Conservation (phyloP, 1,284 basidiomycete genomes). For the Naganishia sp. region DNA sequence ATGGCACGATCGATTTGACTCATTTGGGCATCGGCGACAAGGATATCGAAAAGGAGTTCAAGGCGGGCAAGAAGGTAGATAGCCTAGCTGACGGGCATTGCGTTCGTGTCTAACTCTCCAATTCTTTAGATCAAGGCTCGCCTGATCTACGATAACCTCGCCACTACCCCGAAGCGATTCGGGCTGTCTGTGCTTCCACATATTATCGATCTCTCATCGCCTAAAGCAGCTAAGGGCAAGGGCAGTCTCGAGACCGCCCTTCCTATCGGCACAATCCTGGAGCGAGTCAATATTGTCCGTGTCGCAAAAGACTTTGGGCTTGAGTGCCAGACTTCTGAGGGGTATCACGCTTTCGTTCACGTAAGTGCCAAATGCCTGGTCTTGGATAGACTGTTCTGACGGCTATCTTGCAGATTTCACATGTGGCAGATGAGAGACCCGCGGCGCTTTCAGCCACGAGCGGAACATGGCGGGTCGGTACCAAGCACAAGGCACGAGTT, state of each 20-base stretch:
- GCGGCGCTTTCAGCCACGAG: constrained; percentile 68
- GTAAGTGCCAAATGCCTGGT: constrained; percentile 57
- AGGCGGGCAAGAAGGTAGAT: constrained; percentile 72
- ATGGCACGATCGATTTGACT: constrained; percentile 82
- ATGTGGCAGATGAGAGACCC: constrained; percentile 87
- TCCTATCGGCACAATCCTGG: constrained; percentile 71
- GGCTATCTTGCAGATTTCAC: constrained; percentile 71
- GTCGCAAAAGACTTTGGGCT: constrained; percentile 82
- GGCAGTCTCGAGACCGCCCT: constrained; percentile 62
- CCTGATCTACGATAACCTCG: constrained; percentile 79
- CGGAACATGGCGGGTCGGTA: constrained; percentile 76
- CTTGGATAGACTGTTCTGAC: constrained; percentile 8
- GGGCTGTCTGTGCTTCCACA: constrained; percentile 76
- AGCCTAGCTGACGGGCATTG: no score
- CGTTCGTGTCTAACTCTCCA: background rate
- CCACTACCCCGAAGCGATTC: constrained; percentile 71
- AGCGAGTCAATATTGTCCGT: constrained; percentile 68
- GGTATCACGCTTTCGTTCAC: constrained; percentile 78
- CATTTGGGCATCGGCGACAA: constrained; percentile 63
- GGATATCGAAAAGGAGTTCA: constrained; percentile 61
- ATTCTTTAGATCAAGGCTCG: constrained; percentile 68
- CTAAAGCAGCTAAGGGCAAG: constrained; percentile 43
- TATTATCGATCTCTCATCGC: constrained; percentile 61
- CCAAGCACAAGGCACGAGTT: constrained; percentile 83
- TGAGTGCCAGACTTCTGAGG: constrained; percentile 66